phyloP scores from a whole-genome alignment of 352 stramenopile genomes.

The Pythium rhizo-oryzae region DNA sequence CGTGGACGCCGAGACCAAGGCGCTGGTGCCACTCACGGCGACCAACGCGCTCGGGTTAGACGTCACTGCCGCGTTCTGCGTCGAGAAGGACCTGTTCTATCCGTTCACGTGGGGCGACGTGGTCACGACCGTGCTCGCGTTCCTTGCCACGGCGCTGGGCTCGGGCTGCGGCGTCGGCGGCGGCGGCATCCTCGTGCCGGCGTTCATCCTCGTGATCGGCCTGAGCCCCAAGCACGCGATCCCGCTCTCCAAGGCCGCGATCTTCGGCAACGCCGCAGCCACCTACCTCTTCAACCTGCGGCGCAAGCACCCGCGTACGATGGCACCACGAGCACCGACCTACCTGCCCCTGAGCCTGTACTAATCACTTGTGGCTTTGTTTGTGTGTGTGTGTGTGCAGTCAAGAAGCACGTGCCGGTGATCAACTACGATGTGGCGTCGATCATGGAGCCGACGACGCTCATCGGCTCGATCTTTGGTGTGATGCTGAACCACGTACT shows the following conservation, averaged over 20 bases:
- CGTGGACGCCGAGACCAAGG: conserved; percentile 38
- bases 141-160: conserved; percentile 88
- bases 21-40: conserved; percentile 38
- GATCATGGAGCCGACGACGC: conserved; percentile 97
- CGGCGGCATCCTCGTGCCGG: conserved; percentile 96
- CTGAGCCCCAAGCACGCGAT: conserved; percentile 96
- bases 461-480: conserved; percentile 78
- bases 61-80: conserved; percentile 59
- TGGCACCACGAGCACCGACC: no score
- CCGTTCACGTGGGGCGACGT: conserved; percentile 75
- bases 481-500: conserved; percentile 87
- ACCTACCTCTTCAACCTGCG: conserved; percentile 94
- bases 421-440: conserved; percentile 99
- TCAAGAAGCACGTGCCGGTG: conserved; percentile 88
- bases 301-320: conserved; percentile 92
- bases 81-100: conserved; percentile 83
- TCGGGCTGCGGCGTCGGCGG: conserved; percentile 93
- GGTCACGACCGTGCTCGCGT: conserved; percentile 67
- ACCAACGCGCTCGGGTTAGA: conserved; percentile 36
- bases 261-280: conserved; percentile 95
- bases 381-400: conserved; percentile 26
- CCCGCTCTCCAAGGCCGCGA: conserved; percentile 96
- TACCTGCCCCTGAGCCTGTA: no score
- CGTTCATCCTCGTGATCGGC: conserved; percentile 97
- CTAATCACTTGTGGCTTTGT: no score